Percentiles rank a stretch among this genome's conserved stretches.
phyloP scores from a whole-genome alignment of 2,329 filamentous ascomycete genomes.

The Plenodomus lindquistii region DNA sequence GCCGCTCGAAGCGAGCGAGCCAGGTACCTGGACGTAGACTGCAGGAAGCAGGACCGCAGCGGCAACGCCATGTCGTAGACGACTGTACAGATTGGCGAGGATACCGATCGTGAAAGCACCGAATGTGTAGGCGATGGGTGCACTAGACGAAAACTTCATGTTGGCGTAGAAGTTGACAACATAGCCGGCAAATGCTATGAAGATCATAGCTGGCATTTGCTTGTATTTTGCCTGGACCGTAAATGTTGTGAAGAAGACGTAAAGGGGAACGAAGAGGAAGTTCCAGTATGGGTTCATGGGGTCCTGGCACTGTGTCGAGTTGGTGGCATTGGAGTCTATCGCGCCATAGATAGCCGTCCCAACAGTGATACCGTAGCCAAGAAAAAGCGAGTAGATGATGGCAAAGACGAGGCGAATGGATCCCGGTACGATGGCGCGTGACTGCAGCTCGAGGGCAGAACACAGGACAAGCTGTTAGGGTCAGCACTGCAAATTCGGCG shows the following conservation, averaged over 20 bases:
- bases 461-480: constrained; percentile 46
- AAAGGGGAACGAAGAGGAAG: constrained; percentile 76
- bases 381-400: constrained; percentile 56
- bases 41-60: constrained; percentile 37
- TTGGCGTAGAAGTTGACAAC: constrained; percentile 75
- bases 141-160: constrained; percentile 66
- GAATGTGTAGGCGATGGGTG: constrained; percentile 75
- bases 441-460: constrained; percentile 53
- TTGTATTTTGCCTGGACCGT: constrained; percentile 81
- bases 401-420: constrained; percentile 55
- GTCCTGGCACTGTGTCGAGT: constrained; percentile 46
- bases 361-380: constrained; percentile 56
- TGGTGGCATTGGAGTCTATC: constrained; percentile 51
- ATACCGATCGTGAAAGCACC: constrained; percentile 76
- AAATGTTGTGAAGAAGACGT: constrained; percentile 69
- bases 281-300: constrained; percentile 57
- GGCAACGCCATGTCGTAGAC: constrained; percentile 59
- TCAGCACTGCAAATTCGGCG: neutral
- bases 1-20: constrained; percentile 36
- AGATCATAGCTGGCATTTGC: constrained; percentile 74
- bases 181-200: constrained; percentile 73
- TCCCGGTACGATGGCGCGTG: constrained; percentile 51
- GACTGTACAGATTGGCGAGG: constrained; percentile 76
- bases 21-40: constrained; percentile 40
- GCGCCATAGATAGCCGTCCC: constrained; percentile 53